phyloP scores from a whole-genome alignment of 108 stramenopile genomes.

The Aurantiochytrium sp. region DNA sequence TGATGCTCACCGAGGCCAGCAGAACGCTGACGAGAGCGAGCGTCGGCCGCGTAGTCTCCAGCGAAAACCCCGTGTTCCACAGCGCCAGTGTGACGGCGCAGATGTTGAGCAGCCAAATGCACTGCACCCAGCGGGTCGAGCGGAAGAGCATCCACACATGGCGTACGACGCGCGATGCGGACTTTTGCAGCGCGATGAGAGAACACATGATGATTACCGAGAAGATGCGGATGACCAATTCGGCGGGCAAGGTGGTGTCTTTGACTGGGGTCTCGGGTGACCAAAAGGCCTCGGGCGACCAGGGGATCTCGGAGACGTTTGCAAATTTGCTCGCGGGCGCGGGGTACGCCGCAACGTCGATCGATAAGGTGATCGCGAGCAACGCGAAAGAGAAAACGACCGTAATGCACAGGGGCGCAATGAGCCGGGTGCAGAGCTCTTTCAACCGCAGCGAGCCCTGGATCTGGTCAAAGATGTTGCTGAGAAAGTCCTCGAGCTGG shows the following conservation, averaged over 20 bases:
- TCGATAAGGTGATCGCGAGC: background rate
- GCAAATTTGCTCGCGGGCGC: no score
- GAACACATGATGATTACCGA: conserved; percentile 11
- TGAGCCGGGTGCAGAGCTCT: background rate
- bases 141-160: background rate
- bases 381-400: background rate
- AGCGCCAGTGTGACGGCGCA: background rate
- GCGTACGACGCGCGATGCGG: background rate
- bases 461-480: background rate
- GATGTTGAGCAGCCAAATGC: background rate
- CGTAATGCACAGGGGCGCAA: background rate
- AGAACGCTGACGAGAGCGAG: background rate
- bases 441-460: background rate
- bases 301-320: no score
- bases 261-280: background rate
- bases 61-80: background rate
- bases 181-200: background rate
- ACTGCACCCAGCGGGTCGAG: background rate
- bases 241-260: background rate
- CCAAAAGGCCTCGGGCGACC: background rate
- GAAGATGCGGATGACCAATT: background rate
- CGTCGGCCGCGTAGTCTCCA: background rate
- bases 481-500: background rate
- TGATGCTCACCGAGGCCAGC: background rate
- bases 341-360: background rate